Conservation (phyloP, 305 asterid species). For the Fraxinus paxiana region DNA sequence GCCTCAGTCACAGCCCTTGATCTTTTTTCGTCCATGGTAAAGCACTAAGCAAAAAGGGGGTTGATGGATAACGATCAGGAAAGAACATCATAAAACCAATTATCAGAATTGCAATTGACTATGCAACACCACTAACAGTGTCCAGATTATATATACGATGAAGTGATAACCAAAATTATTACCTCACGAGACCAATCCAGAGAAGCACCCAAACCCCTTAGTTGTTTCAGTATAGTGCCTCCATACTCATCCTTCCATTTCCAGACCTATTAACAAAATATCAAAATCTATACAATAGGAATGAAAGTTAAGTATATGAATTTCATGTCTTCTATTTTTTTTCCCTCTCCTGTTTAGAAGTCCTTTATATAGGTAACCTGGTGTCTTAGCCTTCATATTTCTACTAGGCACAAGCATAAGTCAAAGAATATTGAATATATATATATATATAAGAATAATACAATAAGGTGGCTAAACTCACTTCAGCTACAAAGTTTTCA, state of each 20-base stretch:
- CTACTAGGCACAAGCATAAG: conserved; percentile 10
- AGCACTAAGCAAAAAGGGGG: conserved; percentile 44
- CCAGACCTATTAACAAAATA: conserved; percentile 64
- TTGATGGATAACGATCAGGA: conserved; percentile 11
- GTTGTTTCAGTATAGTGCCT: conserved; percentile 82
- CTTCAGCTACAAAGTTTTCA: conserved; percentile 65
- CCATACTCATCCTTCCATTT: conserved; percentile 88
- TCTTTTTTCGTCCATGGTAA: conserved; percentile 91
- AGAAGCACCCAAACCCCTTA: conserved; percentile 86
- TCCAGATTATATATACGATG: not conserved
- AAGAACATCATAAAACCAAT: not conserved
- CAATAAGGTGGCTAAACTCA: conserved; percentile 37
- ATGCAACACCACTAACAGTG: not conserved
- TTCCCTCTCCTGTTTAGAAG: not conserved
- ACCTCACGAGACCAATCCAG: conserved; percentile 99
- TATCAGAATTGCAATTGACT: not conserved
- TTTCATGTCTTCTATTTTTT: not conserved
- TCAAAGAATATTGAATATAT: not conserved
- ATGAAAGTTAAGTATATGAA: conserved; percentile 5
- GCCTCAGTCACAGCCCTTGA: conserved; percentile 92
- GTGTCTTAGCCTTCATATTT: not conserved
- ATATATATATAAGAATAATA: not conserved
- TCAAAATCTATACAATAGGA: not conserved
- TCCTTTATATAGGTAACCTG: not conserved
- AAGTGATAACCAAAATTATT: conserved; percentile 15